Evolutionary conservation across 768 basidiomycete species (phyloP), one percentile per base, ranked within the genome.

Genomic region (Lactarius deliciosus): DNA sequence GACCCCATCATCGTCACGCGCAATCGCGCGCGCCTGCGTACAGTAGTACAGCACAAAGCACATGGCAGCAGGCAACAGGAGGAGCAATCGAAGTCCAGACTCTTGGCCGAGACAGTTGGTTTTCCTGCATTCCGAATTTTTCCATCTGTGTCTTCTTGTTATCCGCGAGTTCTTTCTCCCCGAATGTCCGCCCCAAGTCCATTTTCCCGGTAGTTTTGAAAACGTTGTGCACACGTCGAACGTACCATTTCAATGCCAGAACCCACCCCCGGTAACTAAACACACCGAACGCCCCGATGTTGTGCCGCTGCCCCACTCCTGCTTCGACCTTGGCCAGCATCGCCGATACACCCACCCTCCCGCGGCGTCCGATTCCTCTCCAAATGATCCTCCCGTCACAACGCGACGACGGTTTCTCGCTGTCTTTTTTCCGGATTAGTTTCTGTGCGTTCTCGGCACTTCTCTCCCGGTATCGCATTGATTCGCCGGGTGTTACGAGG

Each of bases 191-290:
- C 38, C 38, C 47, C 22, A 1, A 13, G 25, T 50, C 47, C 47
- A 22, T 22, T 47, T 47, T 47, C 45, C 45, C 45, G 45, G 45
- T 47, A 8, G 45, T 11, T 5, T 28, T 28, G 36, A 13, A 32
- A 38, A 38, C 36, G 36, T 15, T 5, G 38, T 40, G 38, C 15
- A 40, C 34, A 34, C 38, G 38, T 16, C 38, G 15, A 40, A 40
- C 36, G 36, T 38, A 38, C 36, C 11, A 36, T 11, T 40, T 15
- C 3, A 40, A 40, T 40, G 38, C 11, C 15, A 10, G 38, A 40
- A 40, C 45, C n/a, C 47, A 6, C 20, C 34, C 60, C 60, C 60
- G 60, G 60, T 9, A 34, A 61, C 60, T 61, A 61, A 61, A 61
- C 32, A 15, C 60, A 8, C 32, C 32, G 7, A n/a, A n/a, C 15